Percentiles rank a stretch among this genome's conserved stretches.
These are phyloP conservation scores for Linnemannia zychae DNA, from an alignment of 192 early-diverging fungal genomes.

Conservation along the genomic window DNA sequence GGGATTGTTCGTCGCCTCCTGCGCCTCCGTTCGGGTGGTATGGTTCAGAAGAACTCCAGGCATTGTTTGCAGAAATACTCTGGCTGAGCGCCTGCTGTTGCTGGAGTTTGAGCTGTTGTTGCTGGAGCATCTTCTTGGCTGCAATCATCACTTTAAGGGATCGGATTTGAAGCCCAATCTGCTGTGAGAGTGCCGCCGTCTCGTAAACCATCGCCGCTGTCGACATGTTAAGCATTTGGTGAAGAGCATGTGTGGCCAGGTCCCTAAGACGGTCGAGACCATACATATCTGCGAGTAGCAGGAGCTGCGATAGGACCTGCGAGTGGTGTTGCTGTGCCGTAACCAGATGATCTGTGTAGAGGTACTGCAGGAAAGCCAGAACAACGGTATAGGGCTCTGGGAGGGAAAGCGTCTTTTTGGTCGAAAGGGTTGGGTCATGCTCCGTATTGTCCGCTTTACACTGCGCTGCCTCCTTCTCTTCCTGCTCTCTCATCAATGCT, in stretches of 20 bases:
- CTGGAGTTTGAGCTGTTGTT: conserved; percentile 60
- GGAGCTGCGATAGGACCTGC: conserved; percentile 74
- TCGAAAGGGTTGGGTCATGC: conserved; percentile 47
- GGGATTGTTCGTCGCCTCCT: neutral
- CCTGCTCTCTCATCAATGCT: conserved; percentile 49
- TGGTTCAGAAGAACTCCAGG: conserved; percentile 14
- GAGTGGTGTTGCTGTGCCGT: conserved; percentile 77
- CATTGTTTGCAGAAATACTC: conserved; percentile 15
- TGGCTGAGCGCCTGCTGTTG: conserved; percentile 52
- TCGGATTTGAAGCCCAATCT: conserved; percentile 74
- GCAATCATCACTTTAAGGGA: conserved; percentile 67
- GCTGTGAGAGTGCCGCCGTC: conserved; percentile 73
- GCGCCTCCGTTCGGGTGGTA: conserved; percentile 14
- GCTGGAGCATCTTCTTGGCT: conserved; percentile 69
- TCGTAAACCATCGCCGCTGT: conserved; percentile 78
- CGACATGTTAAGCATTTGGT: conserved; percentile 70
- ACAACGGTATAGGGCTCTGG: conserved; percentile 64
- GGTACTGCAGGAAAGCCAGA: conserved; percentile 73
- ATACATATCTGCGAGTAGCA: conserved; percentile 75
- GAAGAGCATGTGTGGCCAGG: conserved; percentile 69
- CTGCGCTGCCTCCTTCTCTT: conserved; percentile 43
- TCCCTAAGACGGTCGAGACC: conserved; percentile 68
- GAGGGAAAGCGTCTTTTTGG: conserved; percentile 49
- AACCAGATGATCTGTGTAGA: conserved; percentile 77
- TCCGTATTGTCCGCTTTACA: conserved; percentile 45